Conservation (phyloP, 75 land plant species). For the Isoetes taiwanensis region DNA sequence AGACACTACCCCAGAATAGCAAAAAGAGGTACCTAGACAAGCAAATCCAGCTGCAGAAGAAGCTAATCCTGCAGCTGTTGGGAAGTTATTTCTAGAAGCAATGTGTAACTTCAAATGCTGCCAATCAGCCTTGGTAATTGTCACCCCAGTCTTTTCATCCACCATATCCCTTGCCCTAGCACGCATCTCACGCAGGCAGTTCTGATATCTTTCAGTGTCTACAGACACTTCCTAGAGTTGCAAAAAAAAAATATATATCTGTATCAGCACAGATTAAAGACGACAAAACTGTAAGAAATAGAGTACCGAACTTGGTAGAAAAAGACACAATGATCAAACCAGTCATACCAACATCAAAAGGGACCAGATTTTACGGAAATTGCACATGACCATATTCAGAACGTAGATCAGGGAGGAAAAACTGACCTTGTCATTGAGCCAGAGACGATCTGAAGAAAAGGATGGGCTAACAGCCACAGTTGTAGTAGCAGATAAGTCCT, state of each 20-base stretch:
- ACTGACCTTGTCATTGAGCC: conserved; percentile 96
- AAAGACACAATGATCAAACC: background rate
- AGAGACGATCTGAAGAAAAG: conserved; percentile 70
- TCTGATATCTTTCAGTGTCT: conserved; percentile 61
- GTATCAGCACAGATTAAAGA: background rate
- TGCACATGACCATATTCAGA: background rate
- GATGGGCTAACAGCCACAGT: conserved; percentile 90
- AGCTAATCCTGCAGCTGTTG: conserved; percentile 97
- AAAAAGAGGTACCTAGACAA: conserved; percentile 64
- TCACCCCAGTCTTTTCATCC: conserved; percentile 56
- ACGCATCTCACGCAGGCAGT: conserved; percentile 75
- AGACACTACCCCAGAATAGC: background rate
- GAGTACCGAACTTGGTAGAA: no score
- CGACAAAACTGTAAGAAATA: no score
- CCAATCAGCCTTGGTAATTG: conserved; percentile 68
- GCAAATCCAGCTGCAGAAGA: conserved; percentile 99
- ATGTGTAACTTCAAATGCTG: conserved; percentile 60
- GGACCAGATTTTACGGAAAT: background rate
- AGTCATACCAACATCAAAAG: background rate
- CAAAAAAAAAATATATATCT: conserved; percentile 9
- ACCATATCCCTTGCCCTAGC: conserved; percentile 52
- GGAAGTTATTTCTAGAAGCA: conserved; percentile 88
- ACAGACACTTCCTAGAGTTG: conserved; percentile 75
- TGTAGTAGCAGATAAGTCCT: conserved; percentile 87
- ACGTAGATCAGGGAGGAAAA: background rate